Base-by-base conservation (phyloP, 345 rosid species). In the Lagerstroemia speciosa region DNA sequence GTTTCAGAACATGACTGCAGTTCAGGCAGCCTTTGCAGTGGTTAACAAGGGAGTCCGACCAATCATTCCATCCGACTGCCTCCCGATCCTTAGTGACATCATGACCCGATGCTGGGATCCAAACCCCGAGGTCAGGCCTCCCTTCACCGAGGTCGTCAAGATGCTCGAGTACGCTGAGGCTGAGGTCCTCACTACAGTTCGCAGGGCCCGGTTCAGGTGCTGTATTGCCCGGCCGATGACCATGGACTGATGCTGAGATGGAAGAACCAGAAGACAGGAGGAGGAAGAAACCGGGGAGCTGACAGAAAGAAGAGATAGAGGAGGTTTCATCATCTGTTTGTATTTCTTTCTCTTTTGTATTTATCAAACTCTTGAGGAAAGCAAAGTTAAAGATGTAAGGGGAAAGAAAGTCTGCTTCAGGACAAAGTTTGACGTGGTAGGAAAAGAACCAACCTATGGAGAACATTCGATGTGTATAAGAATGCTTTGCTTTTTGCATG, bases 171-270 rank as follows among this genome's bases (percentile, higher is more conserved):
- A 63, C 50, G 82, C 80, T 0, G 78, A 81, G 62, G 70, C 69
- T 17, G 85, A 76, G 71, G 70, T 78, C 71, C 64, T 78, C 74
- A 81, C 78, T 5, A 76, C 71, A 9, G 80, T 78, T 15, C 80
- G 82, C 55, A 81, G 76, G 77, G 85, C 82, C 45, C 82, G 82
- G 31, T 81, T 81, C 80, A 74, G 82, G 76, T 81, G 85, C 63
- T 81, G 85, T 64, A 67, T 78, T 10, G 55, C 80, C 31, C 80
- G 73, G 10, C 85, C 85, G 33, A 78, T 74, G 85, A 78, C 85
- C 36, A 0, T 34, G 52, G 84, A 78, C 65, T 76, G 72, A 81
- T 57, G 16, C 40, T 4, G 45, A 8, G 45, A 33, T 20, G 41
- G 45, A 14, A 20, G n/a, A 6, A 33, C 19, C 31, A 34, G 67